Conservation (phyloP, 2,329 filamentous ascomycete species). For the Aureobasidium sp. region DNA sequence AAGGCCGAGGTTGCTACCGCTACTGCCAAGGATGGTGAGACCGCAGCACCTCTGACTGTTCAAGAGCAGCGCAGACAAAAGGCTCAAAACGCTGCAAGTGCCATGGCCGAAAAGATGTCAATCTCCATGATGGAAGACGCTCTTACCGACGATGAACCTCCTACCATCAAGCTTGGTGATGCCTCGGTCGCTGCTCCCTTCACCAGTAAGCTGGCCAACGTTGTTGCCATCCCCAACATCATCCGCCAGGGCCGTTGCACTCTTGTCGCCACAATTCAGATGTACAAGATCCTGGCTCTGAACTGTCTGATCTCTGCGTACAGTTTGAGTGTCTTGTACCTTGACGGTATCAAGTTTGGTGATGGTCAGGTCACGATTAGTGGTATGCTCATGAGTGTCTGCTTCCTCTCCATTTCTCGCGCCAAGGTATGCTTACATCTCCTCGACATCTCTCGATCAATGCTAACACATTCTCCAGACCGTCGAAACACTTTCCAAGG, state of each 20-base stretch:
- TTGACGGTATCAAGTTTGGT: slow-evolving; percentile 98
- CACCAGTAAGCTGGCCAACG: slow-evolving; percentile 94
- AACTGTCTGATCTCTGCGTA: slow-evolving; percentile 98
- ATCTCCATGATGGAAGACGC: slow-evolving; percentile 84
- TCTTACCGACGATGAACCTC: slow-evolving; percentile 81
- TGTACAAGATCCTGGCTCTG: slow-evolving; percentile 98
- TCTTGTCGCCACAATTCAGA: slow-evolving; percentile 95
- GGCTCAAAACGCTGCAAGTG: slow-evolving; percentile 63
- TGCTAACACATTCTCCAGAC: slow-evolving; percentile 45
- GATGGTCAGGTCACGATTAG: slow-evolving; percentile 98
- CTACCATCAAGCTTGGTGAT: slow-evolving; percentile 93
- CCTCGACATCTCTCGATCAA: neutral
- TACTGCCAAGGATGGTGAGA: slow-evolving; percentile 37
- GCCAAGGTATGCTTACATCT: slow-evolving; percentile 56
- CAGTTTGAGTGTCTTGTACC: slow-evolving; percentile 89
- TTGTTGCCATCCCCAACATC: slow-evolving; percentile 95
- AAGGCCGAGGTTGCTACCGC: slow-evolving; percentile 42
- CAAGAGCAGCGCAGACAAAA: slow-evolving; percentile 48
- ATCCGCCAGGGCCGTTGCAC: slow-evolving; percentile 97
- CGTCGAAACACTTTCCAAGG: slow-evolving; percentile 91
- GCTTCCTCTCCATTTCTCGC: slow-evolving; percentile 96
- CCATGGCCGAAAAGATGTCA: slow-evolving; percentile 80
- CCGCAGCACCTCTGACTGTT: slow-evolving; percentile 31
- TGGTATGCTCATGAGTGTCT: slow-evolving; percentile 99
- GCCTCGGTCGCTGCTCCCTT: slow-evolving; percentile 96